A percentile compares a stretch with the other conserved stretches of the same genome.
phyloP scores from a whole-genome alignment of 306 rosid species.

The Nissolia schottii region DNA sequence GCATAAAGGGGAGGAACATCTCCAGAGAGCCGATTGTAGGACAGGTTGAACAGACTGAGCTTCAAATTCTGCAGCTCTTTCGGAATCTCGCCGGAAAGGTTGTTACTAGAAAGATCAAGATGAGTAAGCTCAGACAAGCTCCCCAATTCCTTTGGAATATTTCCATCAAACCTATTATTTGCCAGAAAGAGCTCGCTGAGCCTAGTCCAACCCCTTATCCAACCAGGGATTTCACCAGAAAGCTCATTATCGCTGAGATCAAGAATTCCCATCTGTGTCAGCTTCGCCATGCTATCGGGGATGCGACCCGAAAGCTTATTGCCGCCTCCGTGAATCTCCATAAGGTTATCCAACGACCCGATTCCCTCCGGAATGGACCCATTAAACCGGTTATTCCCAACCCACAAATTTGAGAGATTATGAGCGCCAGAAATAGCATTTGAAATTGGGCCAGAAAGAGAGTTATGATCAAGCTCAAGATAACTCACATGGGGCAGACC shows the following conservation, averaged over 20 bases:
- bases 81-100: conserved; percentile 57
- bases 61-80: conserved; percentile 52
- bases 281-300: conserved; percentile 37
- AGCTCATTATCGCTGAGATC: conserved; percentile 54
- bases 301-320: conserved; percentile 45
- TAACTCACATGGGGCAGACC: conserved; percentile 44
- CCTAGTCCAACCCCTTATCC: conserved; percentile 34
- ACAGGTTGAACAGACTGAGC: conserved; percentile 52
- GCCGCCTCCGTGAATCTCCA: conserved; percentile 31
- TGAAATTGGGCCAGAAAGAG: conserved; percentile 52
- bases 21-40: conserved; percentile 55
- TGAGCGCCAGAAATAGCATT: conserved; percentile 37
- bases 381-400: conserved; percentile 47
- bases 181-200: conserved; percentile 52
- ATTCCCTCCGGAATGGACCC: conserved; percentile 55
- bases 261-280: conserved; percentile 44
- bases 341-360: conserved; percentile 39
- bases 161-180: conserved; percentile 44
- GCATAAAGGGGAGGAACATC: conserved; percentile 50
- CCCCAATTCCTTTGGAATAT: conserved; percentile 58
- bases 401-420: conserved; percentile 41
- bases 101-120: conserved; percentile 68
- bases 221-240: conserved; percentile 41
- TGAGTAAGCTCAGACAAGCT: conserved; percentile 47
- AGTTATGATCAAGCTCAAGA: conserved; percentile 53